Evolutionary conservation across 495 filamentous ascomycete species (phyloP).

Genomic region (Hypomontagnella submonticulosa): DNA sequence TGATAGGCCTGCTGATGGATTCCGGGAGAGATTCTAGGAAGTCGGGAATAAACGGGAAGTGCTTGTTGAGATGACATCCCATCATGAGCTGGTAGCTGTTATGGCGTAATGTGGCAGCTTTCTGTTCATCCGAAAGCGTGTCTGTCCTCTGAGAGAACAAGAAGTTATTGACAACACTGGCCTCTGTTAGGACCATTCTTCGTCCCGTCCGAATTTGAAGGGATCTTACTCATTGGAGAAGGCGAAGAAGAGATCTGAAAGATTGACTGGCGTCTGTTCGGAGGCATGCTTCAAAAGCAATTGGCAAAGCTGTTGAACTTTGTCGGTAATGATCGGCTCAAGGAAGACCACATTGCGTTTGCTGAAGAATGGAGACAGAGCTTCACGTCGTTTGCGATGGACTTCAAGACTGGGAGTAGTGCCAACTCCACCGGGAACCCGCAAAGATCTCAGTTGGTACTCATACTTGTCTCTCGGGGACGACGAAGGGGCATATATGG

Average conservation of each 20-base stretch:
- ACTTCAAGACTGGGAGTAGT: constrained; percentile 45
- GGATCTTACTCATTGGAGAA: constrained; percentile 38
- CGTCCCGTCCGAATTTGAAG: constrained; percentile 11
- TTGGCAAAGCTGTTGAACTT: constrained; percentile 51
- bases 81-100: constrained; percentile 52
- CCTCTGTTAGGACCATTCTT: constrained; percentile 36
- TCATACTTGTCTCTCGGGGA: constrained; percentile 43
- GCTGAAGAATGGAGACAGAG: constrained; percentile 53
- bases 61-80: constrained; percentile 55
- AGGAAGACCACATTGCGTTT: constrained; percentile 48
- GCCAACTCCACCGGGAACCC: constrained; percentile 23
- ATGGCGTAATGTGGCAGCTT: constrained; percentile 48
- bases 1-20: constrained; percentile 52
- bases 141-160: constrained; percentile 53
- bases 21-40: constrained; percentile 52
- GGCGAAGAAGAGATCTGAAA: constrained; percentile 54
- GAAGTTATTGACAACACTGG: constrained; percentile 54
- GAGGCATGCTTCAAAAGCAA: constrained; percentile 47
- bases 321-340: constrained; percentile 47
- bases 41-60: constrained; percentile 54
- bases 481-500: constrained; percentile 46
- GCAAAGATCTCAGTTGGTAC: constrained; percentile 25
- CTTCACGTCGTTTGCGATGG: constrained; percentile 51
- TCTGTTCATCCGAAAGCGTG: constrained; percentile 49
- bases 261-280: constrained; percentile 50